Percentiles rank a stretch among this genome's conserved stretches.
phyloP scores from a whole-genome alignment of 1,284 basidiomycete genomes.

The Afroboletus lepidellus region DNA sequence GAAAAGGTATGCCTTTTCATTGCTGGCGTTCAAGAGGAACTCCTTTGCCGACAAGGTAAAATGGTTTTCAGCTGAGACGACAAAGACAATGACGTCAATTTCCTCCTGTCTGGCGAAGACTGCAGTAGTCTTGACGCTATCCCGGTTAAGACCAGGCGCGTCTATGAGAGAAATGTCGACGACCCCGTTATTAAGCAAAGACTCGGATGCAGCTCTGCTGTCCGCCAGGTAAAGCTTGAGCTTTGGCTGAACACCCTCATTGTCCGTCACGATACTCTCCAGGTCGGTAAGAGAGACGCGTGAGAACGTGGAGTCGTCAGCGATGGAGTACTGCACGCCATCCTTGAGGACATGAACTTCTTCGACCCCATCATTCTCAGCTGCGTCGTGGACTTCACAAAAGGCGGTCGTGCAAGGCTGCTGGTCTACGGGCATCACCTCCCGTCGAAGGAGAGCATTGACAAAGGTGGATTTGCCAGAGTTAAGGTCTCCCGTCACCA shows the following conservation, averaged over 20 bases:
- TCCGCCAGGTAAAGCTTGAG: conserved; percentile 86
- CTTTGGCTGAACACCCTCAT: conserved; percentile 69
- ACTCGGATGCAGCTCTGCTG: conserved; percentile 69
- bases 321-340: conserved; percentile 67
- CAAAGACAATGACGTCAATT: conserved; percentile 98
- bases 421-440: conserved; percentile 96
- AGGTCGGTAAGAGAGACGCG: conserved; percentile 70
- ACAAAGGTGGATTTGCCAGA: conserved; percentile 99
- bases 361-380: conserved; percentile 77
- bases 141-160: conserved; percentile 95
- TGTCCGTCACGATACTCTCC: conserved; percentile 79
- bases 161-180: conserved; percentile 99
- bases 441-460: conserved; percentile 86
- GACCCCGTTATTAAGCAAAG: conserved; percentile 92
- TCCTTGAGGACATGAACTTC: conserved; percentile 81
- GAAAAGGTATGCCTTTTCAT: conserved; percentile 98
- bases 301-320: conserved; percentile 77
- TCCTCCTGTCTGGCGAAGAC: conserved; percentile 96
- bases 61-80: conserved; percentile 98
- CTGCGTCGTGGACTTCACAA: conserved; percentile 94
- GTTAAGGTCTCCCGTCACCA: conserved; percentile 99
- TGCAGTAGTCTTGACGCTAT: conserved; percentile 94
- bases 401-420: conserved; percentile 98
- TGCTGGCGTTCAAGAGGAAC: conserved; percentile 90
- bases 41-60: conserved; percentile 96